These are phyloP conservation scores for Neoascochyta sp. DNA, from an alignment of 2,329 filamentous ascomycete species.

Conservation along the genomic window DNA sequence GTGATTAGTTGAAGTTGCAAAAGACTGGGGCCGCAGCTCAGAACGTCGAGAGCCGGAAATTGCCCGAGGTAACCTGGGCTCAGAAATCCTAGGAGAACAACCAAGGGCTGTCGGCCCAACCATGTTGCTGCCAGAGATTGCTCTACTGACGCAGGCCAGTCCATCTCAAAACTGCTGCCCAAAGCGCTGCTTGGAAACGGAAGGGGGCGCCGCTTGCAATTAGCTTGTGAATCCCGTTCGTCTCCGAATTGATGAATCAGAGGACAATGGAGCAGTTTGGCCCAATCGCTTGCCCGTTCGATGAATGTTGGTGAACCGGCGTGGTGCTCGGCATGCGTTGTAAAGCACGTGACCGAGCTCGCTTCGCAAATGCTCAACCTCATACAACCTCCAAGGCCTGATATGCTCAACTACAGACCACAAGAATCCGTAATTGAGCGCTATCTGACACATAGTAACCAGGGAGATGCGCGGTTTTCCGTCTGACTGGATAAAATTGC, in stretches of 20 bases:
- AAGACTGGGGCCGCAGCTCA: constrained; percentile 20
- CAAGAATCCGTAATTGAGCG: constrained; percentile 18
- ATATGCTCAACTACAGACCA: constrained; percentile 29
- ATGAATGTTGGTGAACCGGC: constrained; percentile 18
- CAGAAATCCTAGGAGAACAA: constrained; percentile 14
- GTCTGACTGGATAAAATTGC: constrained; percentile 39
- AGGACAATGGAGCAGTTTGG: constrained; percentile 16
- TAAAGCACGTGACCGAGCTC: constrained; percentile 37
- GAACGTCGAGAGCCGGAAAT: constrained; percentile 21
- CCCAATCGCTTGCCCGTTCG: constrained; percentile 25
- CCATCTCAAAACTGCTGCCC: constrained; percentile 20
- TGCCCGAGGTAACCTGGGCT: constrained; percentile 14
- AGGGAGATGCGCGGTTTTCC: constrained; percentile 41
- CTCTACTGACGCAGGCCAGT: constrained; percentile 22
- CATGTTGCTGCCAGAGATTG: constrained; percentile 13
- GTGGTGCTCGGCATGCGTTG: constrained; percentile 34
- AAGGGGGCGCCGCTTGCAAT: constrained; percentile 15
- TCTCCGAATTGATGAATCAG: constrained; percentile 22
- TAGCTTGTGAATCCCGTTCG: constrained; percentile 13
- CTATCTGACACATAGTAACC: constrained; percentile 35
- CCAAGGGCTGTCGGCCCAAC: constrained; percentile 17
- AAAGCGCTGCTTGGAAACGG: constrained; percentile 13
- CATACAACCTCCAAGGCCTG: constrained; percentile 29
- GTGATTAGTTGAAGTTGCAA: constrained; percentile 35
- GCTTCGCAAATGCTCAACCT: constrained; percentile 37